Evolutionary conservation across 768 basidiomycete genomes (phyloP), one percentile per base, ranked within the genome.

Genomic region (Termitomyces sp.): DNA sequence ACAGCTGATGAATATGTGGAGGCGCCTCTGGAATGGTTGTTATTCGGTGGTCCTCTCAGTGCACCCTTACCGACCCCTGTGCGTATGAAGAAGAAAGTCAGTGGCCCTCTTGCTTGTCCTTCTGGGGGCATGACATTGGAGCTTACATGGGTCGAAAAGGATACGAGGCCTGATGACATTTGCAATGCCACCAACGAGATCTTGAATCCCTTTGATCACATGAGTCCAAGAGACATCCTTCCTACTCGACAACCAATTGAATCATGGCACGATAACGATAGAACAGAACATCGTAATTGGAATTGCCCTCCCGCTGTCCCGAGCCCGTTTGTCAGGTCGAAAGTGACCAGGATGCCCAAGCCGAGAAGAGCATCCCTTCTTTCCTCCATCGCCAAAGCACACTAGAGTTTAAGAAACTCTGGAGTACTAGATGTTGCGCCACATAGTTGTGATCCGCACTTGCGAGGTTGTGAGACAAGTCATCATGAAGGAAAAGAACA

Each of bases 11-110:
- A 37, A 31, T 20, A 52, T 10, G 27, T 41, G 7, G 37, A 52
- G 26, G 37, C 20, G 22, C 42, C 32, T 20, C 14, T 0, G n/a
- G 56, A 57, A 46, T 52, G 49, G 32, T 20, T 57, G 5, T 34
- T 57, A 9, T 57, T 57, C 26, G 56, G 56, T n/a, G 56, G 56
- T 18, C 56, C 50, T 24, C 43, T 57, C 36, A 57, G 26, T 42
- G 18, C 44, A 27, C 42, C 41, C 2, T n/a, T 22, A 27, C 14
- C 43, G n/a, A 37, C 27, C 20, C 49, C 56, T 20, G 24, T 26
- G 13, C 27, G 36, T 34, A 27, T 39, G 29, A n/a, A 26, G 14
- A 41, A 20, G 34, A 29, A 37, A 14, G 5, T 34, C 18, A 34
- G 31, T 44, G 56, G 31, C 16, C 49, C 47, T 13, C 56, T 46